Base-by-base conservation (phyloP, 257 asterid genomes). In the Paraleonurus japonicus region DNA sequence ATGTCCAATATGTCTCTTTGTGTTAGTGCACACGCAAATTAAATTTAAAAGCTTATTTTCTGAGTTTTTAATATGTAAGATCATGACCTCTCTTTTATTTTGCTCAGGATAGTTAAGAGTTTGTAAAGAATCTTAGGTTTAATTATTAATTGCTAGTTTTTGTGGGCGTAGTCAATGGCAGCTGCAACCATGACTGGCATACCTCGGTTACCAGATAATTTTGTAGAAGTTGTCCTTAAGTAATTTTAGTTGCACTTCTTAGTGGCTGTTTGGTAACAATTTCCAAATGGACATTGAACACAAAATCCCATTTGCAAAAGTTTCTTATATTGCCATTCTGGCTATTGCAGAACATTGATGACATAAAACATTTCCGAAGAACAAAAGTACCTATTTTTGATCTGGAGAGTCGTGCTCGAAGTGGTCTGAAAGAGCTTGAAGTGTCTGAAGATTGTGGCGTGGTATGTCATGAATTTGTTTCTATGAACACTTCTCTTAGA, bases 391-490 rank as follows among this genome's bases (percentile, higher is more conserved):
- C 99, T 17, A 70, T 92, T 65, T 92, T 91, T 78, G 96, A 95
- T 83, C 88, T 92, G 59, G 99, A 92, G 84, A 88, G 82, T 70
- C 96, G 95, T 62, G 84, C 87, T 60, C 92, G 99, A 62, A 88
- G 93, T 85, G 96, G 96, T 79, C 89, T 91, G 81, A 89, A 85
- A 83, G 98, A 91, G 69, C 86, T 91, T 64, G 89, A 92, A 89
- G 91, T 95, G 75, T 86, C 98, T 79, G 99, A 95, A 83, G 99
- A 95, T 78, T 95, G 99, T 81, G 99, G 96, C 19, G 99, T 95
- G 93, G 99, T 95, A 86, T 69, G 87, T 47, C 23, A 50, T 6
- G 37, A 53, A 53, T 67, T 48, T 68, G 28, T 39, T 63, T 32
- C 47, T 61, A 15, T 63, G 43, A 39, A 28, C 45, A 39, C 41